A percentile compares a stretch with the other conserved stretches of the same genome.
phyloP scores from a whole-genome alignment of 768 basidiomycete species.

The Panaeolus papilionaceus region DNA sequence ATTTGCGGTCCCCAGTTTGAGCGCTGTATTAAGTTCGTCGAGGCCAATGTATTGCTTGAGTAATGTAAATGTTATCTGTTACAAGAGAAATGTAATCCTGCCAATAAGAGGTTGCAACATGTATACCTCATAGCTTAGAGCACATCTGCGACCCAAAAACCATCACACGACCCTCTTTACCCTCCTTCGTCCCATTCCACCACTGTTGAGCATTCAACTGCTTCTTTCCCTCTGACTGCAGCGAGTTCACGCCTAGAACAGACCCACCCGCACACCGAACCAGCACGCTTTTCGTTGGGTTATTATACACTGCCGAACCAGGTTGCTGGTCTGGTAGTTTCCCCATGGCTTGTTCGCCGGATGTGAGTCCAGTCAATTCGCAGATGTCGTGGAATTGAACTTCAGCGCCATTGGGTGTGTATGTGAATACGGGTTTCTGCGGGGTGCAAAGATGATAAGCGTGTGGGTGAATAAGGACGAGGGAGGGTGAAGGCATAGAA shows the following conservation, averaged over 20 bases:
- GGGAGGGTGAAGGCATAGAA: slow-evolving; percentile 10
- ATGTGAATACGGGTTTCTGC: slow-evolving; percentile 27
- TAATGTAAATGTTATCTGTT: too few relatives aligned
- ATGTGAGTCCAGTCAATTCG: background rate
- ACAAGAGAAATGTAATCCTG: too few relatives aligned
- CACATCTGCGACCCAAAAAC: background rate
- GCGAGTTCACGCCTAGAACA: slow-evolving; percentile 22
- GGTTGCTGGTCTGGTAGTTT: slow-evolving; percentile 16
- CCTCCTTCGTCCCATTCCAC: slow-evolving; percentile 28
- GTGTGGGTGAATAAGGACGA: background rate
- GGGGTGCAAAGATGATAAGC: slow-evolving; percentile 6
- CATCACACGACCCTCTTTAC: slow-evolving; percentile 15
- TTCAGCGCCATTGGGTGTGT: slow-evolving; percentile 23
- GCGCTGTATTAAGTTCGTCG: too few relatives aligned
- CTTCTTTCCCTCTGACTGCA: slow-evolving; percentile 31
- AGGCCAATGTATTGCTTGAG: too few relatives aligned
- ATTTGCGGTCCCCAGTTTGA: too few relatives aligned
- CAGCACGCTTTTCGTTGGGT: slow-evolving; percentile 16
- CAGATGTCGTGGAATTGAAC: slow-evolving; percentile 20
- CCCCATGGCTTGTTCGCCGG: background rate
- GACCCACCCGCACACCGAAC: slow-evolving; percentile 25
- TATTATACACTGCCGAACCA: slow-evolving; percentile 20
- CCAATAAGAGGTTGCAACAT: background rate
- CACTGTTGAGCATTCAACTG: slow-evolving; percentile 27
- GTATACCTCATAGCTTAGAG: background rate